Evolutionary conservation across 2,329 filamentous ascomycete genomes (phyloP), one percentile per base, ranked within the genome.

Genomic region (Cladosporium austrohemisphaericum): DNA sequence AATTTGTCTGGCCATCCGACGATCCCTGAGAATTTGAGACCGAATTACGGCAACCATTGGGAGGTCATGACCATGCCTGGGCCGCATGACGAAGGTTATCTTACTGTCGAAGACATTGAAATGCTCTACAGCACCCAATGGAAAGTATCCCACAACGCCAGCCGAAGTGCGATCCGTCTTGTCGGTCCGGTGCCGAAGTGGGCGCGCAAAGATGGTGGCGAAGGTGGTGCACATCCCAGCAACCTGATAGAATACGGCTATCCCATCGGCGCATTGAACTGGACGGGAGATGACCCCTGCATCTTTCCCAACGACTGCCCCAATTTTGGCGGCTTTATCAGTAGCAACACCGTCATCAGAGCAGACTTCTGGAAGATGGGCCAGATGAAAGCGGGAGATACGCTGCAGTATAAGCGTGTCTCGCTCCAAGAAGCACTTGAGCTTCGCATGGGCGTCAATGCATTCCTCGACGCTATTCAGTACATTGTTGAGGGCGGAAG

Each of bases 321-420:
- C 0, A 79, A 82, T 54, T 75, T 83, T 51, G 80, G 81, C 5
- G 80, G 80, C 0, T 82, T 84, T 51, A 70, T 81, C 0, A 78
- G 73, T 25, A 75, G 71, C 10, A 74, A 75, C 2, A 83, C 79
- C 0, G 70, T 81, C 10, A 71, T 80, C 23, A 75, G 74, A 51
- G 79, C 73, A 1, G 79, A 83, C 43, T 72, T 76, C 57, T 83
- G 79, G 79, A 80, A 81, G 57, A 58, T 84, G 9, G 81, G 81
- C 0, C 80, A 84, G 59, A 64, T 84, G 22, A 79, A 78, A 53
- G 74, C 81, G 2, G 80, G 80, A 3, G 76, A 81, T 56, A 76
- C 68, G 2, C 54, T 83, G 33, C 70, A 69, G 33, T 79, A 77
- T 53, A 67, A 68, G 35, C 68, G 71, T 1, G 72, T 79, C 1